phyloP scores from a whole-genome alignment of 2,329 filamentous ascomycete genomes.

The Arthrobotrys pseudoclavata region DNA sequence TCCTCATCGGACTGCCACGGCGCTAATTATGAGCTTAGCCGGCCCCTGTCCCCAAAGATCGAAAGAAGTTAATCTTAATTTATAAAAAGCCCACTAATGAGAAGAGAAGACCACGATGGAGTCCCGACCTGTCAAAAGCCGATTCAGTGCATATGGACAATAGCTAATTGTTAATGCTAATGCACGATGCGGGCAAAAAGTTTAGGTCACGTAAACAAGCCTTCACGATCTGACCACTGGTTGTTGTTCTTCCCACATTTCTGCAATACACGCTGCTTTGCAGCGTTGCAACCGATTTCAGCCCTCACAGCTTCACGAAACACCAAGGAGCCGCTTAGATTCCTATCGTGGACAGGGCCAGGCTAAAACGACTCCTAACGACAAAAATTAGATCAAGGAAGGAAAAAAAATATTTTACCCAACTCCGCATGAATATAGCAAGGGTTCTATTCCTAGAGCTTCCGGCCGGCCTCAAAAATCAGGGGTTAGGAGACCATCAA shows the following conservation, averaged over 20 bases:
- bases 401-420: constrained; percentile 8
- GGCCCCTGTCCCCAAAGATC: neutral
- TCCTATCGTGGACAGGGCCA: constrained; percentile 20
- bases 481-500: constrained; percentile 12
- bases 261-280: constrained; percentile 1
- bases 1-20: constrained; percentile 18
- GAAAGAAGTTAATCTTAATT: constrained; percentile 29
- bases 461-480: constrained; percentile 11
- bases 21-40: constrained; percentile 26
- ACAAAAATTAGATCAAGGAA: constrained; percentile 3
- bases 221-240: constrained; percentile 13
- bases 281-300: constrained; percentile 19
- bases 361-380: constrained; percentile 15
- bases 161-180: constrained; percentile 5
- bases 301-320: constrained; percentile 22
- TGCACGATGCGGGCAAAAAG: constrained; percentile 10
- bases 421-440: constrained; percentile 21
- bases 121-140: constrained; percentile 9
- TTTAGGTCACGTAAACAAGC: constrained; percentile 2
- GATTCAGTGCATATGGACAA: neutral
- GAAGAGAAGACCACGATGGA: constrained; percentile 16
- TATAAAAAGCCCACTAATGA: constrained; percentile 46
- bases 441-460: constrained; percentile 31
- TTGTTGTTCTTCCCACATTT: neutral
- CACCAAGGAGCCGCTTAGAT: constrained; percentile 28